phyloP scores from a whole-genome alignment of 805 yeast genomes.

The Pichia rugopelliculosa region DNA sequence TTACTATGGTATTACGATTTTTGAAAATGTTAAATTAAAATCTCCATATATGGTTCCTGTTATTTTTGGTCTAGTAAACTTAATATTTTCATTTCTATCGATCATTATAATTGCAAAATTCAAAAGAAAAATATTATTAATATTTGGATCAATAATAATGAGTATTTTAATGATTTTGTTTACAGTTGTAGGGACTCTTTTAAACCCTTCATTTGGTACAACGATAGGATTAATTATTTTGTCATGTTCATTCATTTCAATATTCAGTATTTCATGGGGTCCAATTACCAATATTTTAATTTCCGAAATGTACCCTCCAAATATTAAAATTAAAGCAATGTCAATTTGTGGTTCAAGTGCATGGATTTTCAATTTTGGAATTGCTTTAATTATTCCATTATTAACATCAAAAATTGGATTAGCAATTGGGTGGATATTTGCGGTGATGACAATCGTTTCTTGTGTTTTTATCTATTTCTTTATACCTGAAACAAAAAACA shows the following conservation, averaged over 20 bases:
- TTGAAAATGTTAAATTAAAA: slow-evolving; percentile 41
- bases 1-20: slow-evolving; percentile 57
- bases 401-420: slow-evolving; percentile 56
- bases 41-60: slow-evolving; percentile 53
- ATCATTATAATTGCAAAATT: slow-evolving; percentile 39
- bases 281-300: slow-evolving; percentile 62
- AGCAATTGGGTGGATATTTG: slow-evolving; percentile 56
- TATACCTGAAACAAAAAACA: slow-evolving; percentile 30
- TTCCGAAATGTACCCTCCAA: slow-evolving; percentile 57
- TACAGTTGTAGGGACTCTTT: slow-evolving; percentile 46
- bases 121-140: slow-evolving; percentile 40
- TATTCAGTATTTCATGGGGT: slow-evolving; percentile 69
- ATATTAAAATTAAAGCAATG: slow-evolving; percentile 48
- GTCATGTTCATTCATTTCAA: slow-evolving; percentile 49
- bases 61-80: slow-evolving; percentile 47
- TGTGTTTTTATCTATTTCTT: slow-evolving; percentile 19
- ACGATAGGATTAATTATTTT: slow-evolving; percentile 49
- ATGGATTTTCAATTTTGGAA: slow-evolving; percentile 58
- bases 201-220: slow-evolving; percentile 34
- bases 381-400: slow-evolving; percentile 64
- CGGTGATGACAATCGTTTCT: slow-evolving; percentile 17
- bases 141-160: slow-evolving; percentile 44
- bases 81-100: slow-evolving; percentile 43
- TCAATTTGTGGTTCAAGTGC: slow-evolving; percentile 52
- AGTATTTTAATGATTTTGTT: slow-evolving; percentile 46